Evolutionary conservation across 306 rosid species (phyloP), one percentile per base, ranked within the genome.

Genomic region (Glycine soja): DNA sequence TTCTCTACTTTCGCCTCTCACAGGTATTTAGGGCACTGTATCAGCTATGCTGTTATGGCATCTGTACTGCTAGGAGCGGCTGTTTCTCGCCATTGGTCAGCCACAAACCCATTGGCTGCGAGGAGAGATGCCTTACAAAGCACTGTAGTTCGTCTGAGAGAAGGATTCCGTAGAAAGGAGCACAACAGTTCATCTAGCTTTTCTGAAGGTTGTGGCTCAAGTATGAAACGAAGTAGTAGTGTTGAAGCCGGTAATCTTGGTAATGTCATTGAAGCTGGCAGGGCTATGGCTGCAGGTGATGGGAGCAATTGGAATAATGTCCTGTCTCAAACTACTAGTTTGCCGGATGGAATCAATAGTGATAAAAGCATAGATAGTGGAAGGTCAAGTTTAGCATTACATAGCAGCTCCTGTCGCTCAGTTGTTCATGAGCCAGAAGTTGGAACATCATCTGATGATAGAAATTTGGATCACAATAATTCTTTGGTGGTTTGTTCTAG

Each of bases 11-110:
- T 79, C 66, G 1, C 51, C 65, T 58, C 67, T 70, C 74, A 64
- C 85, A 96, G 99, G 99, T 96, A 90, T 87, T 85, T 96, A 89
- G 99, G 99, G 58, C 99, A 96, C 80, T 96, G 99, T 90, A 89
- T 96, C 77, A 96, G 99, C 89, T 96, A 96, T 88, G 97, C 91
- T 63, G 92, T 96, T 85, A 97, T 96, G 85, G 99, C 99, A 6
- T 85, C 97, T 78, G 99, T 93, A 70, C 92, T 96, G 54, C 84
- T 91, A 59, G 98, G 97, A 50, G 99, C 98, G 77, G 97, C 94
- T 81, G 99, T 96, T 83, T 90, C 93, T 87, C 98, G 99, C 69
- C 98, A 93, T 88, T 88, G 93, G 53, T 93, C 99, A 19, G 91
- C 86, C 32, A 86, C 89, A 46, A 93, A 93, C 76, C 99, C 99